A percentile compares a stretch with the other conserved stretches of the same genome.
Evolutionary conservation across 331 rosid species (phyloP).

Genomic region (Quercus lobata): DNA sequence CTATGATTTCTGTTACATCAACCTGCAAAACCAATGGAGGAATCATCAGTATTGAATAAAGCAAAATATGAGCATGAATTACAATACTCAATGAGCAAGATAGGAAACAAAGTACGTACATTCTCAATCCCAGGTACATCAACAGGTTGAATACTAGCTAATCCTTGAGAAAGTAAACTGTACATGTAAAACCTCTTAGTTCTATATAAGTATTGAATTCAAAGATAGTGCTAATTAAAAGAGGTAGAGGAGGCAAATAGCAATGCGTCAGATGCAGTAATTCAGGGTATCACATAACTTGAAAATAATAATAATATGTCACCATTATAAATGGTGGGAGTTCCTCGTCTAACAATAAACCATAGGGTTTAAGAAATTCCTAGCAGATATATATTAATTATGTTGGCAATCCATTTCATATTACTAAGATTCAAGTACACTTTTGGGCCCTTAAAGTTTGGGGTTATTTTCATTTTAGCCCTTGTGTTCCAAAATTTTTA

Average conservation of each 20-base stretch:
- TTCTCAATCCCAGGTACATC: slow-evolving; percentile 57
- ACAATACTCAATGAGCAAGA: background rate
- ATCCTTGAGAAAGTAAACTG: slow-evolving; percentile 60
- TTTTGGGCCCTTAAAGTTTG: too few relatives aligned
- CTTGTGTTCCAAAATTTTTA: too few relatives aligned
- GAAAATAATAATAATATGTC: background rate
- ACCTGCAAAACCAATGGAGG: slow-evolving; percentile 30
- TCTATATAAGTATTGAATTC: background rate
- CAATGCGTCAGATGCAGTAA: background rate
- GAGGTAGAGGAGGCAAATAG: background rate
- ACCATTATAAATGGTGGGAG: background rate
- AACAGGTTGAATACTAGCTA: slow-evolving; percentile 71
- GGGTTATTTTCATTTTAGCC: too few relatives aligned
- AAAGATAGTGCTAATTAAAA: slow-evolving; percentile 2
- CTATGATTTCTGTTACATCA: slow-evolving; percentile 41
- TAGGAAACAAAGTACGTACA: slow-evolving; percentile 29
- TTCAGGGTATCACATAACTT: slow-evolving; percentile 1
- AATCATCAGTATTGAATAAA: slow-evolving; percentile 7
- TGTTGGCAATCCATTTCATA: background rate
- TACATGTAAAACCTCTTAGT: slow-evolving; percentile 13
- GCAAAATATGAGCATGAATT: background rate
- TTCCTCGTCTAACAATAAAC: background rate
- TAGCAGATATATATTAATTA: background rate
- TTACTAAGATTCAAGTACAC: too few relatives aligned
- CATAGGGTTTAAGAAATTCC: background rate